Conservation (phyloP, 2,329 filamentous ascomycete genomes). For the Ophiostoma novo-ulmi region DNA sequence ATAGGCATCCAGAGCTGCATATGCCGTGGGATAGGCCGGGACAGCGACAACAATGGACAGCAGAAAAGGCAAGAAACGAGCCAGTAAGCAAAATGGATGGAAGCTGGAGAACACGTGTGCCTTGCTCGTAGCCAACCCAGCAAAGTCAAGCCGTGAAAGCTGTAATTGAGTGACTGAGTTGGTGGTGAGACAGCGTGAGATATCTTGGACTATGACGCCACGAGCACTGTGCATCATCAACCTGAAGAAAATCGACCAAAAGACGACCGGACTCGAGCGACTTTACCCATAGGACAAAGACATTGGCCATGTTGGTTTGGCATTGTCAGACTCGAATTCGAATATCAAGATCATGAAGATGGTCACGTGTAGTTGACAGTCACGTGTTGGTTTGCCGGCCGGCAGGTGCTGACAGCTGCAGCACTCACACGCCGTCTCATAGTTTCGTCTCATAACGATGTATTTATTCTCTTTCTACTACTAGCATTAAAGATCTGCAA, state of each 20-base stretch:
- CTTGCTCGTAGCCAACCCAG: not conserved
- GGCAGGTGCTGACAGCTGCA: conserved; percentile 5
- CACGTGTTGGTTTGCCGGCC: not conserved
- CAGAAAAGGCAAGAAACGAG: not conserved
- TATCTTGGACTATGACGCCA: not conserved
- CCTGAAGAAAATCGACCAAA: not conserved
- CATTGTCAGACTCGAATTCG: not conserved
- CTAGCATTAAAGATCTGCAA: not conserved
- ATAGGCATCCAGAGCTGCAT: conserved; percentile 10
- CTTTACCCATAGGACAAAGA: not conserved
- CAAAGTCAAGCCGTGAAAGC: too few species aligned
- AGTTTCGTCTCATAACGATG: not conserved
- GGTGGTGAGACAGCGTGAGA: conserved; percentile 6
- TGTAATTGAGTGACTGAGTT: not conserved
- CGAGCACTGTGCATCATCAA: not conserved
- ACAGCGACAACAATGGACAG: not conserved
- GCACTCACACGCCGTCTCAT: not conserved
- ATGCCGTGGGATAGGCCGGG: not conserved
- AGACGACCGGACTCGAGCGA: not conserved
- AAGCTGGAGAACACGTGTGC: conserved; percentile 4
- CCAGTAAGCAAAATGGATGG: not conserved
- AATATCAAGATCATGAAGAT: not conserved
- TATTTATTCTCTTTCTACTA: not conserved
- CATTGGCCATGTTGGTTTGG: not conserved
- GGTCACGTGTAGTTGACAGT: not conserved